phyloP scores from a whole-genome alignment of 179 eudicot genomes.

The Spinacia oleracea region DNA sequence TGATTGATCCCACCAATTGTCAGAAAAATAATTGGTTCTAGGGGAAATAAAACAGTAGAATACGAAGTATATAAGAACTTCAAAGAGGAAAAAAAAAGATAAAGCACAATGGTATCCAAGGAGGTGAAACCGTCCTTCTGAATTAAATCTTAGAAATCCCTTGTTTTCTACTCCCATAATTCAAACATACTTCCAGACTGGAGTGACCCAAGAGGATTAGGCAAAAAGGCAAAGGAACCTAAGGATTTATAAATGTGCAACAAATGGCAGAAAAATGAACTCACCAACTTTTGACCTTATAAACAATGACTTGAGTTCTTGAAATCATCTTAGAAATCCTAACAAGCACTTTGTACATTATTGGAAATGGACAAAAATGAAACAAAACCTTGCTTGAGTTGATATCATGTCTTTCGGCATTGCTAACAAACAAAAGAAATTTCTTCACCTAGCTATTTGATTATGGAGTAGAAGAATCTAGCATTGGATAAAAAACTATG shows the following conservation, averaged over 20 bases:
- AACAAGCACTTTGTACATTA: not conserved
- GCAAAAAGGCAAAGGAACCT: not conserved
- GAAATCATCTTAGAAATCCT: not conserved
- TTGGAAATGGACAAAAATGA: not conserved
- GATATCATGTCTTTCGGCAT: not conserved
- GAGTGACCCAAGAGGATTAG: not conserved
- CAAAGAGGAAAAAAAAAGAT: not conserved
- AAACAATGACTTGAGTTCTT: not conserved
- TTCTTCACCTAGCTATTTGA: not conserved
- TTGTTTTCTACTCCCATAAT: not conserved
- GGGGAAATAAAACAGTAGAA: not conserved
- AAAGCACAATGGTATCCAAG: not conserved
- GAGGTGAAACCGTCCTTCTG: not conserved
- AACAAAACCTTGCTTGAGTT: slow-evolving; percentile 6
- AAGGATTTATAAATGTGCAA: not conserved
- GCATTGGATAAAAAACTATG: not conserved
- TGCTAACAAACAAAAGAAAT: not conserved
- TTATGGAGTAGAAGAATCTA: slow-evolving; percentile 5
- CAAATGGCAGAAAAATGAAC: not conserved
- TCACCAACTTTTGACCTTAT: not conserved
- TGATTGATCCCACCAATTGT: not conserved
- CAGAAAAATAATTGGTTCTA: not conserved
- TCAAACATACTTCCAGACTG: not conserved
- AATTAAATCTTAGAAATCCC: not conserved
- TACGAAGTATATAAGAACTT: not conserved